These are phyloP conservation scores for Lachnellula hyalina DNA, from an alignment of 2,329 filamentous ascomycete species.

Conservation along the genomic window DNA sequence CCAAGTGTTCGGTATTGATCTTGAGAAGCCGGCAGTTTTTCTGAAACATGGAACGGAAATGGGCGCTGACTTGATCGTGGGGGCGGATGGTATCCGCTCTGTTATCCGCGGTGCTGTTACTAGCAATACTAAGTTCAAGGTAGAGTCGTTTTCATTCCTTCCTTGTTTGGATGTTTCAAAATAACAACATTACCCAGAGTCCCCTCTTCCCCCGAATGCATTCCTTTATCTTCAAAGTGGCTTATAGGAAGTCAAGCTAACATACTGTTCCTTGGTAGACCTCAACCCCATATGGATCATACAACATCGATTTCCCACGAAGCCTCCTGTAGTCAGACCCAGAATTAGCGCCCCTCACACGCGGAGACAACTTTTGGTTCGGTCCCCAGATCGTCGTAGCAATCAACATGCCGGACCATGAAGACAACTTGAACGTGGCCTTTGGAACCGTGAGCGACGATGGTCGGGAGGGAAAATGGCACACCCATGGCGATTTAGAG, in stretches of 20 bases:
- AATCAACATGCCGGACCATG: not conserved
- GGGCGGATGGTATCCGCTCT: constrained; percentile 3
- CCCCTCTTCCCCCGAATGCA: no score
- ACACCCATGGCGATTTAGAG: not conserved
- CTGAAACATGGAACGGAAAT: constrained; percentile 1
- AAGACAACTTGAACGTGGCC: not conserved
- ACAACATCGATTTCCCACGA: constrained; percentile 1
- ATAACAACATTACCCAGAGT: no score
- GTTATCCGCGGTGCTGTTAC: not conserved
- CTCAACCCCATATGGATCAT: not conserved
- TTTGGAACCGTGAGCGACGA: not conserved
- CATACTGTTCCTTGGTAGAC: not conserved
- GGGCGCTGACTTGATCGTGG: constrained; percentile 2
- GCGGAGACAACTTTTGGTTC: not conserved
- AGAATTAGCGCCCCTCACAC: not conserved
- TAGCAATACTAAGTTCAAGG: not conserved
- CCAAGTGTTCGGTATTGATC: not conserved
- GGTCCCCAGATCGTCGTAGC: not conserved
- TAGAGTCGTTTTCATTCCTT: no score
- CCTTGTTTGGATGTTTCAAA: no score
- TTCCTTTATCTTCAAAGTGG: no score
- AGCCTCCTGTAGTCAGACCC: not conserved
- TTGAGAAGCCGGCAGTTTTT: not conserved
- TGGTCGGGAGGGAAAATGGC: not conserved
- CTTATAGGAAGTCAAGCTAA: no score